These are phyloP conservation scores for Kodamaea ohmeri DNA, from an alignment of 1,139 yeast species.

Conservation along the genomic window DNA sequence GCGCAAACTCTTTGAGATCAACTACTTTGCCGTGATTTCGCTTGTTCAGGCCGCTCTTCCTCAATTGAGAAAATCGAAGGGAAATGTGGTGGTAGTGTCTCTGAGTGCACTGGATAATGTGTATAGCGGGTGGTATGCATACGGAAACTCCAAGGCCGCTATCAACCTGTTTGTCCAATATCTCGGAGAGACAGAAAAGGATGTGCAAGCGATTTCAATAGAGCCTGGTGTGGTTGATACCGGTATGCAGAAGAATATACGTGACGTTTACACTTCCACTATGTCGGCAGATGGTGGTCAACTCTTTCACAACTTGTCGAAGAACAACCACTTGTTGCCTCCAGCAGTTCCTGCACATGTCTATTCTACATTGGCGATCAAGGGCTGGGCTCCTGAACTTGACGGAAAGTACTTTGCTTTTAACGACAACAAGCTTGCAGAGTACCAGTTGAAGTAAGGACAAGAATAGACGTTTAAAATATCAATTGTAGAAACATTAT, in stretches of 20 bases:
- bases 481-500: not conserved
- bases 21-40: conserved; percentile 72
- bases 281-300: conserved; percentile 53
- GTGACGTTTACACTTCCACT: conserved; percentile 51
- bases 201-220: conserved; percentile 59
- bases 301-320: not conserved
- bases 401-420: conserved; percentile 68
- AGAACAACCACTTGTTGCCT: conserved; percentile 42
- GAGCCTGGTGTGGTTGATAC: conserved; percentile 97
- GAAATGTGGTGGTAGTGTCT: conserved; percentile 70
- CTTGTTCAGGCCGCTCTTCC: conserved; percentile 61
- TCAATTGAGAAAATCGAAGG: conserved; percentile 52
- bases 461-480: not conserved
- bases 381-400: conserved; percentile 51
- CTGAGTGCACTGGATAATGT: conserved; percentile 75
- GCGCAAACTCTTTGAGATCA: conserved; percentile 68
- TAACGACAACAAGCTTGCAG: conserved; percentile 36
- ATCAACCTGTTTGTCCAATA: conserved; percentile 69
- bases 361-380: conserved; percentile 60
- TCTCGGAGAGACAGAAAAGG: conserved; percentile 64
- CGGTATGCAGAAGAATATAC: conserved; percentile 74
- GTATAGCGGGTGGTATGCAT: conserved; percentile 81
- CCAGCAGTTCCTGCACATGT: conserved; percentile 72
- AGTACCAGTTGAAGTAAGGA: not conserved
- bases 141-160: conserved; percentile 89